phyloP scores from a whole-genome alignment of 2,329 filamentous ascomycete species.

The Pseudogymnoascus sp. region DNA sequence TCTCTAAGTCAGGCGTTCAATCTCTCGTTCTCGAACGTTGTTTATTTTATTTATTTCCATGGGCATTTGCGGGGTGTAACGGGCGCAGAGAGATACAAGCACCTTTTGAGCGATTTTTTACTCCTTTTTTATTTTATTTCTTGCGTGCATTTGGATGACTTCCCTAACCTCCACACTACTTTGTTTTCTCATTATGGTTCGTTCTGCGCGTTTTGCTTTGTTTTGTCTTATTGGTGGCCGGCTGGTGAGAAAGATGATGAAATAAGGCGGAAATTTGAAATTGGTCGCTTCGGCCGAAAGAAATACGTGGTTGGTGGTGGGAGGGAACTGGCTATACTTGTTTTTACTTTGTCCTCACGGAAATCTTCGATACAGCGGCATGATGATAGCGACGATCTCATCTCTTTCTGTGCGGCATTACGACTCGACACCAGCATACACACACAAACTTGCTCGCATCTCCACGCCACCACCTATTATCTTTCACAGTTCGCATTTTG shows the following conservation, averaged over 20 bases:
- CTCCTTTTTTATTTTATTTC: background rate
- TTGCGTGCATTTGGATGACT: slow-evolving; percentile 5
- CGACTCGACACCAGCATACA: background rate
- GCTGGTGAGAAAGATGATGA: background rate
- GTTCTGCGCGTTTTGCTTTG: background rate
- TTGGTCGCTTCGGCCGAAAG: background rate
- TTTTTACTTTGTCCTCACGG: slow-evolving; percentile 1
- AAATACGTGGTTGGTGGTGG: background rate
- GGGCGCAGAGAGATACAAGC: slow-evolving; percentile 8
- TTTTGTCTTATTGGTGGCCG: background rate
- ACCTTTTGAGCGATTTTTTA: slow-evolving; percentile 5
- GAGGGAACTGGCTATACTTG: slow-evolving; percentile 5
- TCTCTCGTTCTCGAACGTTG: background rate
- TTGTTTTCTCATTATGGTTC: slow-evolving; percentile 4
- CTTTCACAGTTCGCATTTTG: background rate
- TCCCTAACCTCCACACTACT: slow-evolving; percentile 3
- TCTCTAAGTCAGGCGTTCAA: background rate
- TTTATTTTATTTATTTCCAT: background rate
- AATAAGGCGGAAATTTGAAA: slow-evolving; percentile 1
- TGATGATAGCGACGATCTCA: slow-evolving; percentile 6
- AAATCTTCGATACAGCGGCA: slow-evolving; percentile 1
- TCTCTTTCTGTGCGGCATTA: background rate
- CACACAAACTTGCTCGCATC: background rate
- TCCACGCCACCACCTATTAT: background rate
- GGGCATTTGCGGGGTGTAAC: slow-evolving; percentile 7